These are phyloP conservation scores for Salix brachista DNA, from an alignment of 345 rosid genomes.

Conservation along the genomic window DNA sequence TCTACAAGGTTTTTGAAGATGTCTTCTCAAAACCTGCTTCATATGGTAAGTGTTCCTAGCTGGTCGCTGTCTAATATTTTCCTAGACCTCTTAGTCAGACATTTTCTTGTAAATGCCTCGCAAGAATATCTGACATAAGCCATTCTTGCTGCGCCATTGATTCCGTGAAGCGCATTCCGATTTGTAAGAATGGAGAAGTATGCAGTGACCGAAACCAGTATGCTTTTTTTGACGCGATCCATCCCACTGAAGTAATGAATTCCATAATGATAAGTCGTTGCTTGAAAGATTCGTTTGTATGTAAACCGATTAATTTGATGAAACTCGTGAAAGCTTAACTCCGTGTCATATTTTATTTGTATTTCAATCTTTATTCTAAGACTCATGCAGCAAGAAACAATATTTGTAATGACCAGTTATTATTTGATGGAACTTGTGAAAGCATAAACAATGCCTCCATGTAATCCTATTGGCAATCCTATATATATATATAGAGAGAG, in stretches of 20 bases:
- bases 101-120: neutral
- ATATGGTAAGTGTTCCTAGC: neutral
- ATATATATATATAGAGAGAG: no score
- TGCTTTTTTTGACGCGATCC: neutral
- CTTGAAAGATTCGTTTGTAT: neutral
- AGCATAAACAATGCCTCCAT: no score
- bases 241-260: neutral
- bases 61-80: no score
- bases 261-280: neutral
- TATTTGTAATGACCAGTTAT: no score
- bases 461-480: no score
- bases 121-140: neutral
- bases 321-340: neutral
- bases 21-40: neutral
- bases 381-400: neutral
- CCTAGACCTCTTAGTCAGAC: neutral
- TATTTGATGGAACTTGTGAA: no score
- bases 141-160: neutral
- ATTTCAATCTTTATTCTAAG: neutral
- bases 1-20: neutral
- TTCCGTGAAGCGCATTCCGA: neutral
- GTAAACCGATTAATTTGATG: neutral
- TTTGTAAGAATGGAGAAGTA: neutral
- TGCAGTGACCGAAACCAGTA: neutral
- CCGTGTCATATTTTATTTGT: neutral